Evolutionary conservation across 2,329 filamentous ascomycete genomes (phyloP).

Genomic region (Monosporascus sp.): DNA sequence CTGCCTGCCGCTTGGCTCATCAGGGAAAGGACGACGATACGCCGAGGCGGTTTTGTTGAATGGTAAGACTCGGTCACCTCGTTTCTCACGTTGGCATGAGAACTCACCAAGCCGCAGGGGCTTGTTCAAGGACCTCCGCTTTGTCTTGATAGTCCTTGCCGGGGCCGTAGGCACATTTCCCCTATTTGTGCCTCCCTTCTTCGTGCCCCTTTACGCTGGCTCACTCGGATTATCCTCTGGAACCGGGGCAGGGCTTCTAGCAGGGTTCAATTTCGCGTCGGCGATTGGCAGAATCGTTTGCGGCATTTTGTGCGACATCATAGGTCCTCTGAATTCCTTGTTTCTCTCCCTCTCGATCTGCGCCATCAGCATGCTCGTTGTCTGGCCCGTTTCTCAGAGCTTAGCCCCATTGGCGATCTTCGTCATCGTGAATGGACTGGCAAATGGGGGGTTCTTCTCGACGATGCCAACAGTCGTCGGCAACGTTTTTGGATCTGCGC

Average conservation of each 20-base stretch:
- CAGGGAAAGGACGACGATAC: constrained; percentile 39
- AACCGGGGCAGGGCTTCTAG: constrained; percentile 52
- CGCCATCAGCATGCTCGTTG: constrained; percentile 51
- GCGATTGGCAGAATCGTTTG: constrained; percentile 51
- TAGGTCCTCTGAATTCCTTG: constrained; percentile 53
- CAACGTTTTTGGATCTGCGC: constrained; percentile 51
- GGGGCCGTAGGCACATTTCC: constrained; percentile 55
- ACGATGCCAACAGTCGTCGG: constrained; percentile 59
- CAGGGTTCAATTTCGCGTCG: constrained; percentile 57
- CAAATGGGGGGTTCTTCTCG: constrained; percentile 60
- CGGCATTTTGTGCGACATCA: constrained; percentile 47
- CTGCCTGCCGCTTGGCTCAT: constrained; percentile 51
- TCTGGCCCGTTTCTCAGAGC: constrained; percentile 55
- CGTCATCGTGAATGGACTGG: constrained; percentile 53
- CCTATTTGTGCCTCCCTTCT: constrained; percentile 48
- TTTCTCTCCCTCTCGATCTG: constrained; percentile 45
- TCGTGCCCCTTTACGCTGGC: constrained; percentile 53
- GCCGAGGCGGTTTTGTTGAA: constrained; percentile 39
- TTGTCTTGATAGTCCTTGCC: constrained; percentile 47
- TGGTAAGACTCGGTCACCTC: constrained; percentile 31
- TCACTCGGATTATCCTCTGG: constrained; percentile 49
- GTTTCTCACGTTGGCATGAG: neutral
- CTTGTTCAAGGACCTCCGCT: constrained; percentile 36
- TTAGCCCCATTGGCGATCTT: constrained; percentile 51
- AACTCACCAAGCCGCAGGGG: neutral